Conservation (phyloP, 1,284 basidiomycete species). For the Ganoderma resinaceum region DNA sequence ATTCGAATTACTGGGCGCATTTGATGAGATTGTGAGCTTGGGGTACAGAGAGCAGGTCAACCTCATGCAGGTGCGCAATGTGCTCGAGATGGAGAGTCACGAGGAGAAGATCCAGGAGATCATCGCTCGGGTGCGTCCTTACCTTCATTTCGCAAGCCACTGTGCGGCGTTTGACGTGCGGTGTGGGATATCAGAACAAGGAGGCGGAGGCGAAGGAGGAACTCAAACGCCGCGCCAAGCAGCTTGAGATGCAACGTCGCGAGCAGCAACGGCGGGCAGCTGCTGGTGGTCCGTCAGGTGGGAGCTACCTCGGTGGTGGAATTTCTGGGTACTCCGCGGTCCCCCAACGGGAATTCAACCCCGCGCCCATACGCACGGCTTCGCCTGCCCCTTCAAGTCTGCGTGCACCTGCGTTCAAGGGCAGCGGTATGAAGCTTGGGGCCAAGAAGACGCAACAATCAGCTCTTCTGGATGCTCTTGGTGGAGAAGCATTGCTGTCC, state of each 20-base stretch:
- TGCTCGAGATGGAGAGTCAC: constrained; percentile 98
- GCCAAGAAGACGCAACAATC: constrained; percentile 89
- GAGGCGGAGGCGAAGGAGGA: constrained; percentile 99
- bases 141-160: background rate
- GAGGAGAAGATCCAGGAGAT: constrained; percentile 99
- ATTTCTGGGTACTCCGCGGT: constrained; percentile 73
- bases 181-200: constrained; percentile 76
- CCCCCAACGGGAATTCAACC: constrained; percentile 69
- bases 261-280: constrained; percentile 85
- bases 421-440: constrained; percentile 97
- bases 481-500: constrained; percentile 74
- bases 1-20: constrained; percentile 96
- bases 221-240: constrained; percentile 96
- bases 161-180: background rate
- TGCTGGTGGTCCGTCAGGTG: constrained; percentile 50
- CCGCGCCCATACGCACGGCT: constrained; percentile 51
- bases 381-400: constrained; percentile 59
- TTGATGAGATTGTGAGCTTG: constrained; percentile 95
- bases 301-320: constrained; percentile 69
- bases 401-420: constrained; percentile 88
- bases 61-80: constrained; percentile 89
- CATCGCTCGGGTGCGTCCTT: constrained; percentile 81
- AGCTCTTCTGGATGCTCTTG: constrained; percentile 87
- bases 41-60: constrained; percentile 96
- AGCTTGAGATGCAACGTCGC: constrained; percentile 97